Conservation (phyloP, 2,329 filamentous ascomycete species). For the Penicillium fuscoglaucum region DNA sequence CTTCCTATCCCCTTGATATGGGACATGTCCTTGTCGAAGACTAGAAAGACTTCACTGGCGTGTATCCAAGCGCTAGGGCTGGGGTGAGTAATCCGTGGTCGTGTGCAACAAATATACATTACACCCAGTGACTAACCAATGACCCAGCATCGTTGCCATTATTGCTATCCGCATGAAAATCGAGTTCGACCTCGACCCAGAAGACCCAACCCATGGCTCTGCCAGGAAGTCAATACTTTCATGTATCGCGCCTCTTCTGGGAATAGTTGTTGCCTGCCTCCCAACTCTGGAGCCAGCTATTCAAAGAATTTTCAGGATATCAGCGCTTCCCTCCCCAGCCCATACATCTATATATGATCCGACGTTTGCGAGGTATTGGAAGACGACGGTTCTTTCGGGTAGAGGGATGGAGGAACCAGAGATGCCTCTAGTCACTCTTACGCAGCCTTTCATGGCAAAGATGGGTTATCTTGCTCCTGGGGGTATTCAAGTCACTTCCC, state of each 20-base stretch:
- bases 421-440: conserved; percentile 16
- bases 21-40: conserved; percentile 5
- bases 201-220: conserved; percentile 14
- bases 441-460: conserved; percentile 15
- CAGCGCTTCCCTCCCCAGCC: conserved; percentile 3
- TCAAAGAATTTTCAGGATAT: conserved; percentile 3
- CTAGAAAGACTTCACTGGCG: conserved; percentile 9
- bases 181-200: conserved; percentile 6
- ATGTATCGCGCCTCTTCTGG: conserved; percentile 11
- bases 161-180: conserved; percentile 15
- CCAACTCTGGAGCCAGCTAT: conserved; percentile 14
- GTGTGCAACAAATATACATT: neutral
- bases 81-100: conserved; percentile 10
- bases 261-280: conserved; percentile 21
- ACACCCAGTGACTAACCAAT: neutral
- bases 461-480: conserved; percentile 20
- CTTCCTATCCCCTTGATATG: conserved; percentile 11
- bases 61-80: conserved; percentile 15
- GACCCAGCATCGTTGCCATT: conserved; percentile 14
- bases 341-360: conserved; percentile 4
- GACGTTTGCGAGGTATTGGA: conserved; percentile 14
- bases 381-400: conserved; percentile 11
- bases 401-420: conserved; percentile 15
- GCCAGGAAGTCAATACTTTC: conserved; percentile 18
- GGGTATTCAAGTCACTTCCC: conserved; percentile 24